Conservation (phyloP, 371 early-diverging fungal species). For the Umbelopsis sp. region DNA sequence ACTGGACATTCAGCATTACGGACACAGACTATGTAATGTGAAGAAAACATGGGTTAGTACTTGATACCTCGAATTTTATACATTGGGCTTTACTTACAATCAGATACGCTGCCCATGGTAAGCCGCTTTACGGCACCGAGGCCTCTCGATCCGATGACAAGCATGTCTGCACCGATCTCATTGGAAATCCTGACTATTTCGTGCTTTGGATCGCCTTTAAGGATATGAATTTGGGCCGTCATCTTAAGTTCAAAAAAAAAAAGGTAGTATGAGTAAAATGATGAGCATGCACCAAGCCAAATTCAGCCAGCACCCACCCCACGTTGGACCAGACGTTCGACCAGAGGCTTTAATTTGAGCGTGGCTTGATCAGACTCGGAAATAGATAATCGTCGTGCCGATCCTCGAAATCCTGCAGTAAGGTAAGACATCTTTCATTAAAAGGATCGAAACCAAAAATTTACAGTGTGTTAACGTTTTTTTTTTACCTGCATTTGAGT, state of each 20-base stretch:
- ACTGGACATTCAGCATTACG: constrained; percentile 32
- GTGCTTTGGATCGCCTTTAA: constrained; percentile 24
- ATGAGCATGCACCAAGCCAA: too few species aligned
- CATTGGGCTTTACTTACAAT: constrained; percentile 15
- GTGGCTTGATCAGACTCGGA: constrained; percentile 18
- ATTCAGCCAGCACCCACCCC: constrained; percentile 13
- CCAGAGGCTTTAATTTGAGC: constrained; percentile 16
- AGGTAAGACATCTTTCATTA: not conserved
- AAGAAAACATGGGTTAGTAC: not conserved
- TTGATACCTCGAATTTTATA: too few species aligned
- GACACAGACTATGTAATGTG: constrained; percentile 17
- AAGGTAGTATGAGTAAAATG: too few species aligned
- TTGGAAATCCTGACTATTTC: constrained; percentile 23
- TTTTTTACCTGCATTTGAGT: not conserved
- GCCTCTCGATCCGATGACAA: constrained; percentile 27
- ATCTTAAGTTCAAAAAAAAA: not conserved
- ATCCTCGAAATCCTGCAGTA: constrained; percentile 11
- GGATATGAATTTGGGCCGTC: constrained; percentile 19
- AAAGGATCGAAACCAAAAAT: too few species aligned
- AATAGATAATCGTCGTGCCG: constrained; percentile 17
- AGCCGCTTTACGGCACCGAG: constrained; percentile 20
- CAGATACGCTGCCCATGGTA: constrained; percentile 29
- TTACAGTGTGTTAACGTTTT: not conserved
- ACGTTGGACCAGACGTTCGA: constrained; percentile 15
- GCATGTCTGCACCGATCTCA: constrained; percentile 20